phyloP scores from a whole-genome alignment of 2,329 filamentous ascomycete species.

The Colletotrichum cereale region DNA sequence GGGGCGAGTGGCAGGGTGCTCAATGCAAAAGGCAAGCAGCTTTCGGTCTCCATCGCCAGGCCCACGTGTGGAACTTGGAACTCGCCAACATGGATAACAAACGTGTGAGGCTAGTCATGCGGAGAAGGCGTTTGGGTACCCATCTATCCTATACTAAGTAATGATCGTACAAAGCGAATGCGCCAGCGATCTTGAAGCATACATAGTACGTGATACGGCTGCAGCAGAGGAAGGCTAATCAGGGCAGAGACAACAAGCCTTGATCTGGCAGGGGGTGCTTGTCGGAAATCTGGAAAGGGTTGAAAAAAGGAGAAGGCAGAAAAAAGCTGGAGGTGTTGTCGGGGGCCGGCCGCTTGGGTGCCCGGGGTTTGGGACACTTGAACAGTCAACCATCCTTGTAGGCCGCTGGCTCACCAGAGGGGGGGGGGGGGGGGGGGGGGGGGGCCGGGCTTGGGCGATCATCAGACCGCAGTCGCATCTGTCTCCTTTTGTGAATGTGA shows the following conservation, averaged over 20 bases:
- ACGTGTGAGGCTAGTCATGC: not conserved
- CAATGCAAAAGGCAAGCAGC: slow-evolving; percentile 2
- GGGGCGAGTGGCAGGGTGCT: too few species aligned
- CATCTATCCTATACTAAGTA: not conserved
- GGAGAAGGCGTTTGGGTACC: not conserved
- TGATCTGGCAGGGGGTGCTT: not conserved
- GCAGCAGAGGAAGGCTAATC: not conserved
- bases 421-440: too few species aligned
- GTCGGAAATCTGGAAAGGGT: not conserved
- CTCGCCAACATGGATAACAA: not conserved
- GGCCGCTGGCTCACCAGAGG: too few species aligned
- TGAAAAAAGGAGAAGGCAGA: not conserved
- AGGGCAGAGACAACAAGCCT: not conserved
- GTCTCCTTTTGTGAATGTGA: not conserved
- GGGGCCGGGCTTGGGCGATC: too few species aligned
- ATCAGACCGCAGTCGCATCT: too few species aligned
- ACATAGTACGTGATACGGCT: too few species aligned
- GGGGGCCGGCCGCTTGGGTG: not conserved
- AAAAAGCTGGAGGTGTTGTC: too few species aligned
- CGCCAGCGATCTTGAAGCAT: not conserved
- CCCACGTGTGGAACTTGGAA: slow-evolving; percentile 8
- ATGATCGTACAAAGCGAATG: not conserved
- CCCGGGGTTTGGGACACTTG: not conserved
- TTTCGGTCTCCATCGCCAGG: slow-evolving; percentile 9
- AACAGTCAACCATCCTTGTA: not conserved